These are phyloP conservation scores for Leptodontidium sp. DNA, from an alignment of 2,329 filamentous ascomycete genomes.

Conservation along the genomic window DNA sequence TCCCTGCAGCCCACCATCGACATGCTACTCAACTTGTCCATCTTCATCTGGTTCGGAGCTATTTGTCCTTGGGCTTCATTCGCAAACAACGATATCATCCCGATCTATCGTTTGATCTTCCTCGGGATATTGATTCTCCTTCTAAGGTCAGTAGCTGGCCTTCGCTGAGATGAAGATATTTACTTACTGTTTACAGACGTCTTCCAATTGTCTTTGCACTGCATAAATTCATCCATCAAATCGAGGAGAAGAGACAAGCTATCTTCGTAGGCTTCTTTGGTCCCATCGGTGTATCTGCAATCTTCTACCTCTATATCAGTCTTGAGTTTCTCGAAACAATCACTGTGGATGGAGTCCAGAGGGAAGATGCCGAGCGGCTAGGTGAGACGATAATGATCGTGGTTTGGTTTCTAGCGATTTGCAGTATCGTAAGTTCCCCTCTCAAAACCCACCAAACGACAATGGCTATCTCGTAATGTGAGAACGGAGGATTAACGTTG, in stretches of 20 bases:
- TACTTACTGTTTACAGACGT: slow-evolving; percentile 51
- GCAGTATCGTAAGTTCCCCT: slow-evolving; percentile 72
- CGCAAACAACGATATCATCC: slow-evolving; percentile 70
- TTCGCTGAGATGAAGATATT: neutral
- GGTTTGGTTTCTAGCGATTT: slow-evolving; percentile 87
- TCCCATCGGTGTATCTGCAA: slow-evolving; percentile 87
- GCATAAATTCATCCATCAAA: slow-evolving; percentile 80
- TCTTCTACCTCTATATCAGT: slow-evolving; percentile 88
- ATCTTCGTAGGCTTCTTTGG: slow-evolving; percentile 93
- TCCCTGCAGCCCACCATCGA: slow-evolving; percentile 94
- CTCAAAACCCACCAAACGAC: neutral
- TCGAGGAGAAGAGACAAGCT: slow-evolving; percentile 77
- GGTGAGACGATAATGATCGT: slow-evolving; percentile 74
- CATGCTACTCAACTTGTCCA: slow-evolving; percentile 83
- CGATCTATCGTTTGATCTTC: slow-evolving; percentile 75
- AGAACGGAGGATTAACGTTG: slow-evolving; percentile 3
- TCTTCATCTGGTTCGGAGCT: slow-evolving; percentile 93
- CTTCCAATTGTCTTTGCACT: slow-evolving; percentile 78
- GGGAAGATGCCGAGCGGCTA: slow-evolving; percentile 71
- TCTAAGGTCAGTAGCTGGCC: slow-evolving; percentile 56
- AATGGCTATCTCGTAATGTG: neutral
- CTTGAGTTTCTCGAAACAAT: slow-evolving; percentile 73
- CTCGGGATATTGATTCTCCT: slow-evolving; percentile 81
- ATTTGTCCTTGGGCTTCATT: slow-evolving; percentile 84
- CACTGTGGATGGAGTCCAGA: slow-evolving; percentile 65